Evolutionary conservation across 768 basidiomycete genomes (phyloP).

Genomic region (Termitomyces sp.): DNA sequence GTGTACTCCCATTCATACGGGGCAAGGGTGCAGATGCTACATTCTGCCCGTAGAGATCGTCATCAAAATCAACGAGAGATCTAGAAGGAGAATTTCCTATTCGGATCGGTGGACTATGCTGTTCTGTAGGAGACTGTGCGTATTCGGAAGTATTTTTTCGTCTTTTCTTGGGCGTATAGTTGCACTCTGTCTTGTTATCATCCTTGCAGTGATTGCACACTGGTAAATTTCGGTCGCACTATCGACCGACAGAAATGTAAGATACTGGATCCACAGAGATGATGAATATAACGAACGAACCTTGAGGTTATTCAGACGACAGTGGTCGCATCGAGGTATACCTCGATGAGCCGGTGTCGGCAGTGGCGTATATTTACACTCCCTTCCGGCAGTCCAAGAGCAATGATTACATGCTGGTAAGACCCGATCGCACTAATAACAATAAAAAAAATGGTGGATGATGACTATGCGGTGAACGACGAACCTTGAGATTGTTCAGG

Average conservation of each 20-base stretch:
- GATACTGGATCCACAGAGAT: not conserved
- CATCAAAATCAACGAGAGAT: not conserved
- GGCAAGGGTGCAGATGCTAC: constrained; percentile 30
- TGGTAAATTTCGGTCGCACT: constrained; percentile 74
- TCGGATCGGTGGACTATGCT: constrained; percentile 2
- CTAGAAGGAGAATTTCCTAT: constrained; percentile 8
- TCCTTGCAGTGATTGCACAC: constrained; percentile 67
- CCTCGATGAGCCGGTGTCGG: constrained; percentile 75
- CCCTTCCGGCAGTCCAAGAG: constrained; percentile 57
- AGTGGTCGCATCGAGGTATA: constrained; percentile 71
- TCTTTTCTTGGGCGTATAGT: constrained; percentile 72
- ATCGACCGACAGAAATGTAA: not conserved
- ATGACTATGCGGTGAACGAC: constrained; percentile 19
- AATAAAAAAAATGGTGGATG: constrained; percentile 7
- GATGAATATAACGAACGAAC: constrained; percentile 29
- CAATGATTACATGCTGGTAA: constrained; percentile 72
- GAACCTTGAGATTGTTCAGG: constrained; percentile 66
- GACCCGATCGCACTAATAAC: constrained; percentile 61
- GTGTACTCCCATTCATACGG: not conserved
- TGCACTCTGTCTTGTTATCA: constrained; percentile 51
- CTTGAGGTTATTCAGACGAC: constrained; percentile 64
- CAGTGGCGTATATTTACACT: constrained; percentile 70
- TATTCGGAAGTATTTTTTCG: constrained; percentile 42
- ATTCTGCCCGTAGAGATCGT: constrained; percentile 43
- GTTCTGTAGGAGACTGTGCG: constrained; percentile 6